phyloP scores from a whole-genome alignment of 2,329 filamentous ascomycete genomes.

The Drechslera avenae region DNA sequence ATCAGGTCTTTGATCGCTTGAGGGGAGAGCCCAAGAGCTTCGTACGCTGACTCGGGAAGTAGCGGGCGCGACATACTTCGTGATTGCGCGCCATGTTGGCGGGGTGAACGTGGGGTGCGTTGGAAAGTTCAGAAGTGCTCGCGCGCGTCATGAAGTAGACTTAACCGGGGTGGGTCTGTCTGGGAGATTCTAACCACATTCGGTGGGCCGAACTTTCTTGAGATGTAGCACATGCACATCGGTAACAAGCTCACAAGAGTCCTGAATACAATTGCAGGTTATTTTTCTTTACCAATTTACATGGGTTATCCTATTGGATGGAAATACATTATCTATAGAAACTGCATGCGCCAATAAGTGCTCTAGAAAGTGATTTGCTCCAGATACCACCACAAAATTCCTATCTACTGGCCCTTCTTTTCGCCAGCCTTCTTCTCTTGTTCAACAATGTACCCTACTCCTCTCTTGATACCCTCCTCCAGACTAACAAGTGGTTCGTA shows the following conservation, averaged over 20 bases:
- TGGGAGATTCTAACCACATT: slow-evolving; percentile 14
- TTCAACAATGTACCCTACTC: slow-evolving; percentile 50
- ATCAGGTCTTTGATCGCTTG: slow-evolving; percentile 41
- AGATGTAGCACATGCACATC: neutral
- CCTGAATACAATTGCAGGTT: too few relatives aligned
- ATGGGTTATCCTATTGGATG: neutral
- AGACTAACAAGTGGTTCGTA: slow-evolving; percentile 71
- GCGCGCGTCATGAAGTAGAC: slow-evolving; percentile 13
- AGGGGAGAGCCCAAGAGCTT: slow-evolving; percentile 40
- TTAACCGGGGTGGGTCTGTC: slow-evolving; percentile 10
- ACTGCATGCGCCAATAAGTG: neutral
- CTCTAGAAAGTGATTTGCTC: neutral
- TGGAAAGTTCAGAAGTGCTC: slow-evolving; percentile 4
- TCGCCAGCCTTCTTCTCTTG: slow-evolving; percentile 36
- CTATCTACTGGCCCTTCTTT: slow-evolving; percentile 43
- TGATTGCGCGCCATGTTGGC: slow-evolving; percentile 34
- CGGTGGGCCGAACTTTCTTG: neutral
- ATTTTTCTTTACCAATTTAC: too few relatives aligned
- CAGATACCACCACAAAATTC: neutral
- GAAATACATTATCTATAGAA: slow-evolving; percentile 2
- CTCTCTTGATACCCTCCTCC: slow-evolving; percentile 63
- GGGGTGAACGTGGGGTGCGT: slow-evolving; percentile 16
- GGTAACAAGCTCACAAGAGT: too few relatives aligned
- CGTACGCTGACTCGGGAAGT: slow-evolving; percentile 46
- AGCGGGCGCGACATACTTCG: slow-evolving; percentile 39